Percentiles rank a stretch among this genome's conserved stretches.
These are phyloP conservation scores for Extremus antarcticus DNA, from an alignment of 495 filamentous ascomycete genomes.

Conservation along the genomic window DNA sequence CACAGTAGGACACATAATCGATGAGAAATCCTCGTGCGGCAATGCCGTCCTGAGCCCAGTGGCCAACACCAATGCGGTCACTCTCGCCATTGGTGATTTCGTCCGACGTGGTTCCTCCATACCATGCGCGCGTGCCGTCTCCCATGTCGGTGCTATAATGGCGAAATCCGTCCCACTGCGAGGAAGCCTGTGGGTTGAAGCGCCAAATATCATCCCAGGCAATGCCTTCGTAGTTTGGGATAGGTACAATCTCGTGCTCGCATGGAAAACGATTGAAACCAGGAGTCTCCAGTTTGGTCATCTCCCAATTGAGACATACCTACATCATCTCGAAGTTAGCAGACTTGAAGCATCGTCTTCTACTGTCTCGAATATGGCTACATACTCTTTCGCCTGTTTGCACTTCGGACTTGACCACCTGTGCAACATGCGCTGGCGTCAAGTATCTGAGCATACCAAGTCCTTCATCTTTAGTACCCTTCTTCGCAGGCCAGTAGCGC, in stretches of 20 bases:
- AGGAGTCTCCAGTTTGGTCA: slow-evolving; percentile 5
- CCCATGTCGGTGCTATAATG: slow-evolving; percentile 33
- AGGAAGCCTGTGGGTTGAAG: slow-evolving; percentile 65
- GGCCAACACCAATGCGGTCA: slow-evolving; percentile 41
- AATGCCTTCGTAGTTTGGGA: slow-evolving; percentile 25
- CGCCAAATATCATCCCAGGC: slow-evolving; percentile 59
- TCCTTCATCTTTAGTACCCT: slow-evolving; percentile 11
- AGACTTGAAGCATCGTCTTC: slow-evolving; percentile 8
- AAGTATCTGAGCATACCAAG: slow-evolving; percentile 9
- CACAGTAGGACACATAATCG: slow-evolving; percentile 41
- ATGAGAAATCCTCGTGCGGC: slow-evolving; percentile 50
- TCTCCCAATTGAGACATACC: slow-evolving; percentile 4
- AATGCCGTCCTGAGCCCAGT: slow-evolving; percentile 43
- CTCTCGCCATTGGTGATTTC: slow-evolving; percentile 41
- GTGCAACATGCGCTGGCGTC: slow-evolving; percentile 12
- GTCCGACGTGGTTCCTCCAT: slow-evolving; percentile 35
- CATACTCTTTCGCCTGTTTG: slow-evolving; percentile 9
- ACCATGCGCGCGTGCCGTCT: neutral
- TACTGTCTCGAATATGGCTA: neutral
- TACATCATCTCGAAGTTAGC: no score
- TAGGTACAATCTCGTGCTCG: slow-evolving; percentile 1
- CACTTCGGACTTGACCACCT: slow-evolving; percentile 8
- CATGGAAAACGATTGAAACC: slow-evolving; percentile 5
- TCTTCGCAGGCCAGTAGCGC: slow-evolving; percentile 2
- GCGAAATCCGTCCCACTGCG: slow-evolving; percentile 64